phyloP scores from a whole-genome alignment of 176 grass and related monocot genomes.

The Carex myosuroides region DNA sequence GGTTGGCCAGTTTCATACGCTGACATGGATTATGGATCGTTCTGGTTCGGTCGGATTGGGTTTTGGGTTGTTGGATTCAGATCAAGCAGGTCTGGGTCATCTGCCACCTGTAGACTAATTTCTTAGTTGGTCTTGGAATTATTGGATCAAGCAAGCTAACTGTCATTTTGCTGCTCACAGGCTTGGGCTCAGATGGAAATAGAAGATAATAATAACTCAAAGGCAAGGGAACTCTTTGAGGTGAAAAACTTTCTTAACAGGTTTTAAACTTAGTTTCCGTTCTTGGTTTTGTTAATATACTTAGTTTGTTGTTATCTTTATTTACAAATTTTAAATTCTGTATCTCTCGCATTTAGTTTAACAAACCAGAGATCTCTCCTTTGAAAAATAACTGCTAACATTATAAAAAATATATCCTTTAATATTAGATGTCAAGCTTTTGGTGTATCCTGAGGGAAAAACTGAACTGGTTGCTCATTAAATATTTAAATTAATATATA shows the following conservation, averaged over 20 bases:
- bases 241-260: slow-evolving; percentile 46
- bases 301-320: not conserved
- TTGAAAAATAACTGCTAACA: not conserved
- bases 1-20: not conserved
- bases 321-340: not conserved
- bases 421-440: not conserved
- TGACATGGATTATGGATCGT: not conserved
- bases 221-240: slow-evolving; percentile 93
- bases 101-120: slow-evolving; percentile 2
- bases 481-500: not conserved
- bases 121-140: not conserved
- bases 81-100: not conserved
- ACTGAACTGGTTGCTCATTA: not conserved
- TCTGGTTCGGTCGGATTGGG: not conserved
- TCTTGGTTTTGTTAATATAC: not conserved
- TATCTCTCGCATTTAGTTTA: not conserved
- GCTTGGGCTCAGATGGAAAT: slow-evolving; percentile 97
- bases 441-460: not conserved
- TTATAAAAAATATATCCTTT: not conserved
- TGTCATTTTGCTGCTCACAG: slow-evolving; percentile 53
- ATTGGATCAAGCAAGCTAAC: slow-evolving; percentile 20
- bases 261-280: slow-evolving; percentile 16
- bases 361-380: not conserved
- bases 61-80: not conserved
- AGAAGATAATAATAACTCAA: slow-evolving; percentile 59